Conservation (phyloP, 2,329 filamentous ascomycete species). For the Emericellopsis atlantica region DNA sequence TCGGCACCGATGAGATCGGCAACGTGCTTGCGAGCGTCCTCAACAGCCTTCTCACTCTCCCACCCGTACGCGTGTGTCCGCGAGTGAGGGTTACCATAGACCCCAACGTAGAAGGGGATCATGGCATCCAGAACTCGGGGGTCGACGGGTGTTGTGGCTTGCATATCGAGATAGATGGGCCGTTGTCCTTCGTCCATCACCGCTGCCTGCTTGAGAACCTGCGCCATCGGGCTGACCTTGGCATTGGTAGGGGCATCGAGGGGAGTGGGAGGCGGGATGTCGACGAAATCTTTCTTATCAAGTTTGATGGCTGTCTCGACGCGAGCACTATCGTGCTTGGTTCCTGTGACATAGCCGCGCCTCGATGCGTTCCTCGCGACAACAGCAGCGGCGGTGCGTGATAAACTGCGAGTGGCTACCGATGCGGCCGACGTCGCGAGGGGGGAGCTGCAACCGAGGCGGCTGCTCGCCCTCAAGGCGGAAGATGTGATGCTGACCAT, state of each 20-base stretch:
- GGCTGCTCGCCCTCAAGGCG: constrained; percentile 64
- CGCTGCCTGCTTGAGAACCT: constrained; percentile 81
- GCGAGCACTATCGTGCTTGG: constrained; percentile 66
- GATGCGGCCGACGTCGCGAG: constrained; percentile 11
- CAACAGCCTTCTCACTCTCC: constrained; percentile 92
- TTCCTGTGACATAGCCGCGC: constrained; percentile 73
- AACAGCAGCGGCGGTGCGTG: constrained; percentile 15
- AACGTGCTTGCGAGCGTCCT: constrained; percentile 72
- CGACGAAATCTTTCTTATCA: constrained; percentile 72
- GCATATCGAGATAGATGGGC: constrained; percentile 97
- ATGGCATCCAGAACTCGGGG: constrained; percentile 92
- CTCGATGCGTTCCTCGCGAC: constrained; percentile 16
- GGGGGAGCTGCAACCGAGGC: constrained; percentile 32
- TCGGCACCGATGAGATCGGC: constrained; percentile 85
- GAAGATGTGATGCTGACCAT: constrained; percentile 58
- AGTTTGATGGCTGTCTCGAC: constrained; percentile 79
- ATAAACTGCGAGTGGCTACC: constrained; percentile 14
- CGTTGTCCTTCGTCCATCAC: constrained; percentile 86
- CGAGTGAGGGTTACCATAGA: constrained; percentile 95
- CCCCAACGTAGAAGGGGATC: constrained; percentile 85
- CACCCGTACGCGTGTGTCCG: constrained; percentile 96
- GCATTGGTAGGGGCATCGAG: constrained; percentile 24
- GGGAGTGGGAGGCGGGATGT: constrained; percentile 23
- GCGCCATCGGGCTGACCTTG: constrained; percentile 72
- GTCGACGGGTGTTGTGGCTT: constrained; percentile 91